Percentiles rank a stretch among this genome's conserved stretches.
Conservation (phyloP, 768 basidiomycete genomes). For the Suillus sp. region DNA sequence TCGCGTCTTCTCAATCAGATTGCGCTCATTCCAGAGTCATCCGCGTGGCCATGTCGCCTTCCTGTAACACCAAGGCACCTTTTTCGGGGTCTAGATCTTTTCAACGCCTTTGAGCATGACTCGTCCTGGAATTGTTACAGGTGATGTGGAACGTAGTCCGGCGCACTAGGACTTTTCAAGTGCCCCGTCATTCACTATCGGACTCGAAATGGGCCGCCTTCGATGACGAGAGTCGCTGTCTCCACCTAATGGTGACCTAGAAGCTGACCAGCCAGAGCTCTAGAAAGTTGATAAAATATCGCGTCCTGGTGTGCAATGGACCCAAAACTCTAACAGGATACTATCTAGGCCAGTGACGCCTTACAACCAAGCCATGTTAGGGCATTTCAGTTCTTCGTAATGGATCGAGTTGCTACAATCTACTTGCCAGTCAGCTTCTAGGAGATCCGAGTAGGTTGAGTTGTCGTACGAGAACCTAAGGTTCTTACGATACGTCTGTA, state of each 20-base stretch:
- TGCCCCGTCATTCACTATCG: too few relatives aligned
- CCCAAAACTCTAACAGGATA: background rate
- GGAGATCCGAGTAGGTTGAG: background rate
- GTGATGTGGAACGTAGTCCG: too few relatives aligned
- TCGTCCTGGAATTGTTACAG: too few relatives aligned
- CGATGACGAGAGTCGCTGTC: background rate
- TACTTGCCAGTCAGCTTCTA: background rate
- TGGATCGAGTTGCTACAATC: background rate
- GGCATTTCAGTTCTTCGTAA: background rate
- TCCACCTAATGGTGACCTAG: background rate
- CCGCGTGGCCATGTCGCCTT: too few relatives aligned
- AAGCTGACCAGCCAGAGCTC: background rate
- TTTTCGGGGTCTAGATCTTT: too few relatives aligned
- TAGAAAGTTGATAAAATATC: background rate
- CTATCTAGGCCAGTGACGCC: background rate
- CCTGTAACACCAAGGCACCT: too few relatives aligned
- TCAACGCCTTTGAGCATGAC: too few relatives aligned
- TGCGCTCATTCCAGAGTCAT: too few relatives aligned
- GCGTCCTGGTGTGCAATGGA: background rate
- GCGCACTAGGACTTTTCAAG: too few relatives aligned
- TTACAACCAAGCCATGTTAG: background rate
- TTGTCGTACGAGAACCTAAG: background rate
- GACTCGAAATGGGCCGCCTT: background rate
- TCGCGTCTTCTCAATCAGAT: too few relatives aligned
- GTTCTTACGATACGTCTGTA: too few relatives aligned